Conservation (phyloP, 2,329 filamentous ascomycete species). For the Paecilomyces formosus region DNA sequence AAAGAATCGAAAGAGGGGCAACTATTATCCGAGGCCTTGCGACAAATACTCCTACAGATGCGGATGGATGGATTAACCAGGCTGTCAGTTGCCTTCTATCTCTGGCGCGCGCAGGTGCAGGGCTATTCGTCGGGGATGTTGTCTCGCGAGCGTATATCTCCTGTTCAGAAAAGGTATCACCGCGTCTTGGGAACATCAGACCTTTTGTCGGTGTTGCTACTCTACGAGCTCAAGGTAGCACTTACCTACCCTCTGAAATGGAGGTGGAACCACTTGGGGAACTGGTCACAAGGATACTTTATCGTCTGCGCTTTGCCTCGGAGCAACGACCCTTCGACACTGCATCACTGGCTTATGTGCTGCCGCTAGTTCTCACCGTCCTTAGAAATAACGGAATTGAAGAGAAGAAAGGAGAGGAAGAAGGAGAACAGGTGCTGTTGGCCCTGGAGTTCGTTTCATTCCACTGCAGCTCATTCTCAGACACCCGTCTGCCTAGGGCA, state of each 20-base stretch:
- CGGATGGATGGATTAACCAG: constrained; percentile 77
- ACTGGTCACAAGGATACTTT: constrained; percentile 80
- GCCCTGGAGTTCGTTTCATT: constrained; percentile 83
- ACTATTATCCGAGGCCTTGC: constrained; percentile 79
- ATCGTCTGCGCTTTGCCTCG: constrained; percentile 79
- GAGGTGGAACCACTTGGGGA: constrained; percentile 70
- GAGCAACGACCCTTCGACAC: constrained; percentile 92
- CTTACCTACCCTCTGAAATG: constrained; percentile 63
- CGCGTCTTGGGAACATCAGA: constrained; percentile 66
- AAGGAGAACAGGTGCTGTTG: constrained; percentile 82
- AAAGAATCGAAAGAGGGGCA: constrained; percentile 70
- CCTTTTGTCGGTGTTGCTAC: constrained; percentile 84
- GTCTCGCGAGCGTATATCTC: constrained; percentile 72
- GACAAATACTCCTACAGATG: constrained; percentile 80
- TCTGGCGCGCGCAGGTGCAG: constrained; percentile 67
- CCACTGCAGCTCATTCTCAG: constrained; percentile 71
- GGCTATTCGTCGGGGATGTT: constrained; percentile 70
- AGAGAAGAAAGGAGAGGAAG: constrained; percentile 59
- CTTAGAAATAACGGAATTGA: constrained; percentile 70
- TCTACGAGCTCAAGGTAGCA: constrained; percentile 68
- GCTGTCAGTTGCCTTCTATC: constrained; percentile 66
- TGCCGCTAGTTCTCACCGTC: constrained; percentile 74
- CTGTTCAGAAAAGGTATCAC: constrained; percentile 67
- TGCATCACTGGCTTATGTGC: constrained; percentile 77
- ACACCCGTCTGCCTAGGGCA: constrained; percentile 67